Evolutionary conservation across 129 eudicot species (phyloP).

Genomic region (Flaveria brownii): DNA sequence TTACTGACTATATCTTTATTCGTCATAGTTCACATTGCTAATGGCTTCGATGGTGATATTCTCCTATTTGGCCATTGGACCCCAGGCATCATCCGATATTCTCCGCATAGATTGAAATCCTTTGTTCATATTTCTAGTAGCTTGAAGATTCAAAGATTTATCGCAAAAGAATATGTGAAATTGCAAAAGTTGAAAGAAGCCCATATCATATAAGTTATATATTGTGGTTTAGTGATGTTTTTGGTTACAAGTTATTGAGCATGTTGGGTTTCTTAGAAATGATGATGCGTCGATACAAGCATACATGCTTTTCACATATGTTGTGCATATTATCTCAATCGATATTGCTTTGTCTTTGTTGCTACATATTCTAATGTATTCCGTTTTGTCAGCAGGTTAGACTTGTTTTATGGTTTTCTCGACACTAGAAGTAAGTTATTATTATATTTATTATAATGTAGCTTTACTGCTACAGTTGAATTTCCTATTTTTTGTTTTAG

Average conservation of each 20-base stretch:
- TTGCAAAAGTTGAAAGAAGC: not conserved
- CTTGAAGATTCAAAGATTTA: not conserved
- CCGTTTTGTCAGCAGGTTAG: too few species aligned
- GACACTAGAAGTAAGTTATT: too few species aligned
- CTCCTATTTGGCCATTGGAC: not conserved
- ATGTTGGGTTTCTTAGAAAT: not conserved
- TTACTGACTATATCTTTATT: not conserved
- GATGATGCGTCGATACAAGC: not conserved
- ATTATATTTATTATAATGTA: too few species aligned
- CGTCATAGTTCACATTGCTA: constrained; percentile 63
- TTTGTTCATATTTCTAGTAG: constrained; percentile 16
- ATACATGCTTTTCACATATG: too few species aligned
- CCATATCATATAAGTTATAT: not conserved
- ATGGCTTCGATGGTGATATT: constrained; percentile 69
- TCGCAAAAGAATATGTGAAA: not conserved
- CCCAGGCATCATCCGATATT: not conserved
- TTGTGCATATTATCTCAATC: too few species aligned
- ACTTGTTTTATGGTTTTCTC: too few species aligned
- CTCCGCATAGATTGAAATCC: constrained; percentile 32
- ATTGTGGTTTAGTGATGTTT: not conserved
- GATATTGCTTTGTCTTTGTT: too few species aligned
- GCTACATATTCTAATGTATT: too few species aligned
- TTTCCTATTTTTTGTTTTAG: too few species aligned
- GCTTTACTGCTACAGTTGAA: too few species aligned
- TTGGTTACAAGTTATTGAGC: not conserved